Evolutionary conservation across 2,329 filamentous ascomycete species (phyloP).

Genomic region (Fusarium buxicola): DNA sequence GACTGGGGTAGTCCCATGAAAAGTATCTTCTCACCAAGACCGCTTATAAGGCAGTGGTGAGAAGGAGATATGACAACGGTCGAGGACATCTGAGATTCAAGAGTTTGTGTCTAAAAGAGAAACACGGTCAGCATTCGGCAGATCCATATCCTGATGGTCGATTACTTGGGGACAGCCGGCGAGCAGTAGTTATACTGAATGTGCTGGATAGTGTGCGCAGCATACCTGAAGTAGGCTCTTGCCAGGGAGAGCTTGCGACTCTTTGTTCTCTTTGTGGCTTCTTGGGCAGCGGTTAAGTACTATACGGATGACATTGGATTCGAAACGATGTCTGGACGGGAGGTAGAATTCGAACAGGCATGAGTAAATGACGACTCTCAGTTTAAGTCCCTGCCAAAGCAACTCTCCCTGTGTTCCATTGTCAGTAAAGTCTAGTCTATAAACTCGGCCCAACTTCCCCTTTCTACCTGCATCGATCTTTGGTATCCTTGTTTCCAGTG

Average conservation of each 20-base stretch:
- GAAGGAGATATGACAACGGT: not conserved
- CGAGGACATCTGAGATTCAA: slow-evolving; percentile 3
- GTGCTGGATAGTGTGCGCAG: not conserved
- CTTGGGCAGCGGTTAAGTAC: not conserved
- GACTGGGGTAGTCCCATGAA: slow-evolving; percentile 25
- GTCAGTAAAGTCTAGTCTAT: not conserved
- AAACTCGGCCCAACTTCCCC: not conserved
- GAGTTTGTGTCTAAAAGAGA: not conserved
- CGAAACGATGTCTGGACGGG: not conserved
- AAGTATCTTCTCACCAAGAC: slow-evolving; percentile 23
- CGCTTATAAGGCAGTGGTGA: not conserved
- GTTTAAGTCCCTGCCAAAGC: not conserved
- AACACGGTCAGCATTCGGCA: not conserved
- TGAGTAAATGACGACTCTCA: not conserved
- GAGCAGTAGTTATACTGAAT: not conserved
- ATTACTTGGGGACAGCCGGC: not conserved
- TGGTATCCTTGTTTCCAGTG: not conserved
- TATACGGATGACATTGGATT: not conserved
- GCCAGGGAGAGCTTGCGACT: too few species aligned
- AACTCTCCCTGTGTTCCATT: not conserved
- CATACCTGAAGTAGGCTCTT: too few species aligned
- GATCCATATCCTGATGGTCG: too few species aligned
- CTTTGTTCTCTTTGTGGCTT: not conserved
- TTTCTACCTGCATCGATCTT: not conserved
- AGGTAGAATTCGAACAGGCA: not conserved